Percentiles rank a stretch among this genome's conserved stretches.
phyloP scores from a whole-genome alignment of 331 rosid genomes.

The Phaseolus coccineus region DNA sequence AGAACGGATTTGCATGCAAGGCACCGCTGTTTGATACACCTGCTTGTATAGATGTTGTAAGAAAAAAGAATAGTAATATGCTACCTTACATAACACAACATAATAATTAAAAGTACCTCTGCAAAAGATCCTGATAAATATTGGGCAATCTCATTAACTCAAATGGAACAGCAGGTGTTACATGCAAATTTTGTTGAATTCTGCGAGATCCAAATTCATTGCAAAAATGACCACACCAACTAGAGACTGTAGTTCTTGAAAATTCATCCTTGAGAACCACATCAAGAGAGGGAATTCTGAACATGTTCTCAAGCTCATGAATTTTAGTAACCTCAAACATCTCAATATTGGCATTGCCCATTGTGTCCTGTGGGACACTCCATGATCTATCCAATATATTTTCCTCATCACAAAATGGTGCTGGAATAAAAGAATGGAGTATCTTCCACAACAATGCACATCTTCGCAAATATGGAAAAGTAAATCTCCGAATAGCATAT shows the following conservation, averaged over 20 bases:
- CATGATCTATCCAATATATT: constrained; percentile 59
- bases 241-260: constrained; percentile 63
- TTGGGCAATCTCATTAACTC: constrained; percentile 82
- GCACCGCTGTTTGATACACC: constrained; percentile 87
- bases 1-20: constrained; percentile 66
- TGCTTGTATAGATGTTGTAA: constrained; percentile 42
- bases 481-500: constrained; percentile 67
- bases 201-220: constrained; percentile 61
- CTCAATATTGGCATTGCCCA: constrained; percentile 55
- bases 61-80: constrained; percentile 2
- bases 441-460: constrained; percentile 85
- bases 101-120: constrained; percentile 62
- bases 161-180: constrained; percentile 88
- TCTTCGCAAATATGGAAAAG: constrained; percentile 89
- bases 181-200: constrained; percentile 52
- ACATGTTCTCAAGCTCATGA: constrained; percentile 78
- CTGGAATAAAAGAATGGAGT: constrained; percentile 64
- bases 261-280: constrained; percentile 72
- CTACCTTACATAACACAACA: constrained; percentile 3
- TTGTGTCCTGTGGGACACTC: constrained; percentile 52
- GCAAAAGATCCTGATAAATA: constrained; percentile 91
- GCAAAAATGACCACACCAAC: constrained; percentile 79
- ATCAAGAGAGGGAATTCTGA: constrained; percentile 80
- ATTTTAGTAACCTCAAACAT: constrained; percentile 64
- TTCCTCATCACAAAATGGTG: constrained; percentile 72